Conservation (phyloP, 2,329 filamentous ascomycete genomes). For the Botrytis tulipae region DNA sequence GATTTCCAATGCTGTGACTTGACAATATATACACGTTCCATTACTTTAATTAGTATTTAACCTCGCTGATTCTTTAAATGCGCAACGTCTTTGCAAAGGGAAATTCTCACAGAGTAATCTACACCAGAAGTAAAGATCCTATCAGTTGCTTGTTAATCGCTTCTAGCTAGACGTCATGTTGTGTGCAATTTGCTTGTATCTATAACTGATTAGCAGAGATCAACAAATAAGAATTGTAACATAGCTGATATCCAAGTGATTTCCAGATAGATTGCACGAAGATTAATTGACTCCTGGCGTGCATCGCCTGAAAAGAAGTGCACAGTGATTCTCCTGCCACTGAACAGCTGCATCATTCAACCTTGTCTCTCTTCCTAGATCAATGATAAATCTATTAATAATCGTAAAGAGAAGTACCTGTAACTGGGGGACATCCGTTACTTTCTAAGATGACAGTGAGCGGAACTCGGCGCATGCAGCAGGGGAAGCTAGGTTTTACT, state of each 20-base stretch:
- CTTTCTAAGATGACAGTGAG: no score
- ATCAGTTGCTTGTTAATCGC: fast-evolving
- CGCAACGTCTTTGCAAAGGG: not conserved
- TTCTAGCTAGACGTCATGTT: fast-evolving
- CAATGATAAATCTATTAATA: no score
- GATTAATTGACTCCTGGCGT: fast-evolving
- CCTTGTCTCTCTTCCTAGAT: no score
- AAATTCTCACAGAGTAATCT: not conserved
- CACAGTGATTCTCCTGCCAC: no score
- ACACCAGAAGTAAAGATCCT: not conserved
- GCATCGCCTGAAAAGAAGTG: fast-evolving
- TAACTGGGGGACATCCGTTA: not conserved
- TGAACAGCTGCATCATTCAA: no score
- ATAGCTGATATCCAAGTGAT: no score
- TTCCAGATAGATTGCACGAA: no score
- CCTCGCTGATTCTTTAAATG: not conserved
- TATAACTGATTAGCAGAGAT: no score
- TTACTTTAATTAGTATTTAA: fast-evolving
- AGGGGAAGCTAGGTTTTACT: not conserved
- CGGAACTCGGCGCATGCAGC: not conserved
- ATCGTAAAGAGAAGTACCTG: no score
- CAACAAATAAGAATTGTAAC: no score
- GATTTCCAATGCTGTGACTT: not conserved
- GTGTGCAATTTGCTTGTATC: not conserved
- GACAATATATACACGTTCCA: not conserved